Base-by-base conservation (phyloP, 495 filamentous ascomycete genomes). In the Letharia columbiana region DNA sequence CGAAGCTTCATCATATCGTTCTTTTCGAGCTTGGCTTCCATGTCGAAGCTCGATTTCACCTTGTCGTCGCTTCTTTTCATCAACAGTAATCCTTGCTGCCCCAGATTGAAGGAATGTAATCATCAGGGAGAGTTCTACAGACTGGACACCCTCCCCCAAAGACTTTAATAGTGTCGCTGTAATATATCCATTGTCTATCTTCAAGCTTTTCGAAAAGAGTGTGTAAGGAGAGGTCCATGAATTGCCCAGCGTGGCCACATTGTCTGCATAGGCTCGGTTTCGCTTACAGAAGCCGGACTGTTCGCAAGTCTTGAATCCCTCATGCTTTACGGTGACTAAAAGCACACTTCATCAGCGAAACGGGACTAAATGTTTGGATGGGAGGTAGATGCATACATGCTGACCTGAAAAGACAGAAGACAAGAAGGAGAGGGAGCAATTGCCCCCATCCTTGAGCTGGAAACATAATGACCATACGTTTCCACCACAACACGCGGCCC, bases 211-310 rank as follows among this genome's bases (percentile, higher is more conserved):
- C 61, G 86, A 76, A 49, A 87, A 80, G 60, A 98, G 84, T 70
- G 83, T 83, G 76, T 97, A 98, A 2, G 92, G 92, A 20, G 91
- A 87, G 65, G 77, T 77, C 91, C 91, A 96, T 23, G 82, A 79
- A 50, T 84, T 80, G 60, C 84, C 86, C 42, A 81, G 71, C 41
- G 83, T 77, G 49, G 83, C 76, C 63, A 83, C 91, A 62, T 84
- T 80, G 74, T 98, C 92, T 67, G 95, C 95, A 72, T 87, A 90
- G 39, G 86, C 89, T 73, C 93, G 87, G 76, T 96, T 97, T 65
- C 94, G 91, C 73, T 89, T 91, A 77, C 95, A 98, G 81, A 98
- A 98, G 64, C 94, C 94, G 0, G 92, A 92, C 75, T 98, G 94
- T 47, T 84, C 77, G 78, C 94, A 98, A 67, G 87, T 96, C 73